A percentile compares a stretch with the other conserved stretches of the same genome.
phyloP scores from a whole-genome alignment of 108 stramenopile species.

The Cyclotella sp. region DNA sequence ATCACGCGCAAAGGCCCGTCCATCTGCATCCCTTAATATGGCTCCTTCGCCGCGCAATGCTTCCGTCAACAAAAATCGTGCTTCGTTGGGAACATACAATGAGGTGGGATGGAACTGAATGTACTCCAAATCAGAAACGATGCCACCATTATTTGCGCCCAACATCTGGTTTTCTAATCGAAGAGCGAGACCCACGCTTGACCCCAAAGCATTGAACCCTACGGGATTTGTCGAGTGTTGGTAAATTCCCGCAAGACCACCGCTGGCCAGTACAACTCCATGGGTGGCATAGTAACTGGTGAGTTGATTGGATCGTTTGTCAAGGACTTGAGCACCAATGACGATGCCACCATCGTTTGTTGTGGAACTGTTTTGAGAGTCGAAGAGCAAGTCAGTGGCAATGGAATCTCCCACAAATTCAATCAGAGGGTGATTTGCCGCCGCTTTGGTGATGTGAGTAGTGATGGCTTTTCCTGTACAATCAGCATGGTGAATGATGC shows the following conservation, averaged over 20 bases:
- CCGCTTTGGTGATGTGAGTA: slow-evolving; percentile 81
- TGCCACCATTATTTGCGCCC: not conserved
- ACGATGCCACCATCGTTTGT: slow-evolving; percentile 1
- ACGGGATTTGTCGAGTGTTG: slow-evolving; percentile 94
- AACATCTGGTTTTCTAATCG: slow-evolving; percentile 26
- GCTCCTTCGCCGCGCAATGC: slow-evolving; percentile 95
- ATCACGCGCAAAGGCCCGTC: slow-evolving; percentile 82
- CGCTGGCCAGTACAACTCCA: slow-evolving; percentile 89
- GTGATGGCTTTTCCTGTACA: slow-evolving; percentile 93
- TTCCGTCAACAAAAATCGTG: slow-evolving; percentile 92
- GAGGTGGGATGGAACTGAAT: slow-evolving; percentile 97
- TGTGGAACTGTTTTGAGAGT: slow-evolving; percentile 2
- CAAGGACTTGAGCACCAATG: slow-evolving; percentile 50
- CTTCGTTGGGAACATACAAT: slow-evolving; percentile 81
- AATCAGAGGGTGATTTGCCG: slow-evolving; percentile 84
- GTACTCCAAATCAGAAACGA: slow-evolving; percentile 89
- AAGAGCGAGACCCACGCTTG: slow-evolving; percentile 84
- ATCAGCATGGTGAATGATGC: slow-evolving; percentile 92
- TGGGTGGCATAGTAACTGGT: slow-evolving; percentile 51
- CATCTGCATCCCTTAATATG: slow-evolving; percentile 73
- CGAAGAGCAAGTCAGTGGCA: slow-evolving; percentile 86
- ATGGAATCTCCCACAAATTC: slow-evolving; percentile 75
- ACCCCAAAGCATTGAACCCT: slow-evolving; percentile 91
- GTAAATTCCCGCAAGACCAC: slow-evolving; percentile 92
- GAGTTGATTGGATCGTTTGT: slow-evolving; percentile 19